These are phyloP conservation scores for Aspergillus caelatus DNA, from an alignment of 2,329 filamentous ascomycete genomes.

Conservation along the genomic window DNA sequence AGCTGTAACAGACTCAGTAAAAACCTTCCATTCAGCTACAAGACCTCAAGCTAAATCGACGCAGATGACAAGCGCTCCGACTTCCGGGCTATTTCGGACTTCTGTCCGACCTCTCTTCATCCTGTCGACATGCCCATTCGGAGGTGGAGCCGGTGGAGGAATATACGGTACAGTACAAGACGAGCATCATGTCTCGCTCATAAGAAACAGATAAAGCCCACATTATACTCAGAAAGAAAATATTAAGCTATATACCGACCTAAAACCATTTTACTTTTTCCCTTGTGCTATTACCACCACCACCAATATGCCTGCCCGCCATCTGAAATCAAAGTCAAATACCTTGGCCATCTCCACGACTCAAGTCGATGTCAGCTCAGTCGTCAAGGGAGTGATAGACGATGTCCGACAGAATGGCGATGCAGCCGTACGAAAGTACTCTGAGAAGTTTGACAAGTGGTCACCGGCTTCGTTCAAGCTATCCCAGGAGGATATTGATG, in stretches of 20 bases:
- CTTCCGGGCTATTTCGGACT: neutral
- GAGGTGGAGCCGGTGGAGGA: neutral
- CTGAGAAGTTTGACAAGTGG: conserved; percentile 60
- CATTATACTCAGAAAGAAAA: neutral
- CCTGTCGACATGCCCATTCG: neutral
- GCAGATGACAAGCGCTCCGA: neutral
- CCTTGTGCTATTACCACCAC: neutral
- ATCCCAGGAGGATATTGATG: conserved; percentile 29
- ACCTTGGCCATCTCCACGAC: neutral
- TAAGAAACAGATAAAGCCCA: neutral
- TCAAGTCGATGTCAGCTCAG: conserved; percentile 21
- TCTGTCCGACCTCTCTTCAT: neutral
- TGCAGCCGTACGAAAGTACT: conserved; percentile 52
- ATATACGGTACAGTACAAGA: neutral
- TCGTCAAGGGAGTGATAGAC: conserved; percentile 54
- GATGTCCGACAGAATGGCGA: conserved; percentile 53
- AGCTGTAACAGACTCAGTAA: too few relatives aligned
- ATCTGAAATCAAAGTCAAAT: neutral
- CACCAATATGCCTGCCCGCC: neutral
- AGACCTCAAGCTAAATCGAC: neutral
- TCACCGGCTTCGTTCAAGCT: conserved; percentile 53
- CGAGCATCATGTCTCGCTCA: neutral
- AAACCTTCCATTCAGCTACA: too few relatives aligned
- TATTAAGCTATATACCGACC: neutral
- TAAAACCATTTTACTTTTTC: neutral